These are phyloP conservation scores for Sporothrix curviconia DNA, from an alignment of 2,329 filamentous ascomycete species.

Conservation along the genomic window DNA sequence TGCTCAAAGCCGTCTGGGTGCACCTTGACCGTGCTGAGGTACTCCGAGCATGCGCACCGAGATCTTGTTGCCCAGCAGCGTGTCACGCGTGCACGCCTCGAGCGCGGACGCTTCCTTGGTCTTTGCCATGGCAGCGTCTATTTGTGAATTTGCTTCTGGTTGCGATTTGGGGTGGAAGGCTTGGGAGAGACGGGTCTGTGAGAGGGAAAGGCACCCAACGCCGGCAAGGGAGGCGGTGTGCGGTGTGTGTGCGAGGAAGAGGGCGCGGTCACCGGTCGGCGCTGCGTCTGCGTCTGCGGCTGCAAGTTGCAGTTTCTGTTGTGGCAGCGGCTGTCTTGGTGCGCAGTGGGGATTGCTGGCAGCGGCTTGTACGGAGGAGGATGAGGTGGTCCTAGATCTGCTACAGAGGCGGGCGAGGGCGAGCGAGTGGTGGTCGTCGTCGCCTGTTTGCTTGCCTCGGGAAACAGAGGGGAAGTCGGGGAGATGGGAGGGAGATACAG, in stretches of 20 bases:
- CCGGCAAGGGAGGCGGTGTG: no score
- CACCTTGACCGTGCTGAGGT: conserved; percentile 50
- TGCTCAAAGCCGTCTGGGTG: conserved; percentile 50
- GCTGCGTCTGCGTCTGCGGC: no score
- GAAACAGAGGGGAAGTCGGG: conserved; percentile 1
- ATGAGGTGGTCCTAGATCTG: not conserved
- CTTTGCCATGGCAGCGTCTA: conserved; percentile 22
- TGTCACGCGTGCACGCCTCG: conserved; percentile 52
- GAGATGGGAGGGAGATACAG: conserved; percentile 7
- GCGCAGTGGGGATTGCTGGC: not conserved
- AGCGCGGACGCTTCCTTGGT: conserved; percentile 30
- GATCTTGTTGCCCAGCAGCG: conserved; percentile 55
- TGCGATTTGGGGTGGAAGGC: not conserved
- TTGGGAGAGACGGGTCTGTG: not conserved
- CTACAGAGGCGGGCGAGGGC: not conserved
- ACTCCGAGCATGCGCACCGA: conserved; percentile 60
- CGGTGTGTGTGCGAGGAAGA: no score
- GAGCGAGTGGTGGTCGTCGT: not conserved
- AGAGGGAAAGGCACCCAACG: no score
- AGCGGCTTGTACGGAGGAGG: not conserved
- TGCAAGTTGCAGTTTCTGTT: no score
- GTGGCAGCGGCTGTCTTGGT: no score
- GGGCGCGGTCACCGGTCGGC: no score
- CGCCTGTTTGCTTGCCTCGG: not conserved
- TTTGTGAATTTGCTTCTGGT: not conserved